Conservation (phyloP, 192 early-diverging fungal genomes). For the Thamnidium elegans region DNA sequence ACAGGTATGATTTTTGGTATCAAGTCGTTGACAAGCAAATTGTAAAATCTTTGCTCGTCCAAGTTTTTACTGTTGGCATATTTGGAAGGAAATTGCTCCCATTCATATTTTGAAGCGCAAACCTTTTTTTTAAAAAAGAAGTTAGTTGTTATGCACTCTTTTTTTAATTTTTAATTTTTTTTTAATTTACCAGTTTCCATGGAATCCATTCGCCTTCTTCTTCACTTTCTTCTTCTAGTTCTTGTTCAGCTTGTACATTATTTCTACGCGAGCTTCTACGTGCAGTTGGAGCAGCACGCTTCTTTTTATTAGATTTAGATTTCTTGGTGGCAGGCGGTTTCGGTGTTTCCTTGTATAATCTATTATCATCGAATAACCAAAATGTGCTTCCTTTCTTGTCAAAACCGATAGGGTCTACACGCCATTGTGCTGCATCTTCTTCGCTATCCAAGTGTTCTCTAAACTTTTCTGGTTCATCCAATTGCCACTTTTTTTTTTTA, state of each 20-base stretch:
- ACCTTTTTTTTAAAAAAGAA: constrained; percentile 28
- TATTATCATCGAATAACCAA: constrained; percentile 83
- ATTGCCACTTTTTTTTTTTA: constrained; percentile 59
- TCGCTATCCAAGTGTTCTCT: constrained; percentile 49
- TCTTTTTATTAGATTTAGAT: constrained; percentile 32
- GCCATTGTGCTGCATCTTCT: constrained; percentile 62
- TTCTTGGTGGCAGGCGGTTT: constrained; percentile 7
- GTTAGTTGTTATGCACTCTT: no score
- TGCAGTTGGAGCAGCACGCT: constrained; percentile 17
- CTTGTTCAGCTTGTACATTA: constrained; percentile 17
- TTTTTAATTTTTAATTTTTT: no score
- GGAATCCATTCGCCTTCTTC: constrained; percentile 50
- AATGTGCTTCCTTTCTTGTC: constrained; percentile 67
- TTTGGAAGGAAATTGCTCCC: constrained; percentile 59
- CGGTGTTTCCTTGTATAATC: constrained; percentile 58
- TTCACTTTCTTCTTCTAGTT: constrained; percentile 34
- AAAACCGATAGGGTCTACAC: constrained; percentile 72
- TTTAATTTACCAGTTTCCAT: constrained; percentile 33
- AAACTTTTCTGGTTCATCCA: constrained; percentile 67
- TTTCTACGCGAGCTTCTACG: constrained; percentile 27
- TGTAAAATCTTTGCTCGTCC: constrained; percentile 57
- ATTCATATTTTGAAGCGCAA: constrained; percentile 57
- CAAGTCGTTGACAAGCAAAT: constrained; percentile 51
- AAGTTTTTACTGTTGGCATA: constrained; percentile 52
- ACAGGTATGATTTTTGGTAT: constrained; percentile 57